Evolutionary conservation across 129 eudicot species (phyloP), one percentile per base, ranked within the genome.

Genomic region (Mikania micrantha): DNA sequence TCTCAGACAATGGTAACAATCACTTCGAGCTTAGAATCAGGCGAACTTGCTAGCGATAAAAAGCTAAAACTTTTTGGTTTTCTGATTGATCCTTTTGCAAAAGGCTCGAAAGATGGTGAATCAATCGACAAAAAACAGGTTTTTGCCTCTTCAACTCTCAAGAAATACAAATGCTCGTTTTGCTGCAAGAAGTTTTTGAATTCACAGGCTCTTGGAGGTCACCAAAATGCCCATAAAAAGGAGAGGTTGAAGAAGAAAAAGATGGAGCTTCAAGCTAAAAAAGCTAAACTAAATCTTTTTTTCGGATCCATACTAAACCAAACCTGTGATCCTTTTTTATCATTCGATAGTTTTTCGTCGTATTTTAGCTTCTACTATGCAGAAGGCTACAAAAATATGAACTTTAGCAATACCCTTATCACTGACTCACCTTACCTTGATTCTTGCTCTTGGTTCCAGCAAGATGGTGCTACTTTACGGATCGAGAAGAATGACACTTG

Each of bases 201-300:
- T 66, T 78, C 75, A 19, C 78, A 78, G 40, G 82, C 82, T 36
- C 28, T 78, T 16, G 82, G 82, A 72, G 82, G 82, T 58, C 78
- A 66, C 58, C 82, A 78, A 39, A 79, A 79, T 61, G 76, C 79
- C 53, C 76, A 79, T 74, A 79, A 74, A 67, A 78, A 73, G 71
- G 83, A 78, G 59, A 78, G 74, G 31, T 0, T 60, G 69, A 48
- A 62, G 71, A 78, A 78, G 65, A 78, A 72, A 66, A 78, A 36
- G 69, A 57, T 38, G 56, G 78, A 78, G 48, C 24, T 72, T 66
- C 70, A 78, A 58, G 82, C 74, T 66, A 72, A 74, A 54, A 78
- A 52, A 49, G 66, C 74, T 36, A 78, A 78, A 48, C 72, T 78
- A 65, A 66, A 49, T 58, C 74, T 78, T 27, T 58, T 58, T 60